Evolutionary conservation across 108 stramenopile species (phyloP).

Genomic region (Bacterosira constricta): DNA sequence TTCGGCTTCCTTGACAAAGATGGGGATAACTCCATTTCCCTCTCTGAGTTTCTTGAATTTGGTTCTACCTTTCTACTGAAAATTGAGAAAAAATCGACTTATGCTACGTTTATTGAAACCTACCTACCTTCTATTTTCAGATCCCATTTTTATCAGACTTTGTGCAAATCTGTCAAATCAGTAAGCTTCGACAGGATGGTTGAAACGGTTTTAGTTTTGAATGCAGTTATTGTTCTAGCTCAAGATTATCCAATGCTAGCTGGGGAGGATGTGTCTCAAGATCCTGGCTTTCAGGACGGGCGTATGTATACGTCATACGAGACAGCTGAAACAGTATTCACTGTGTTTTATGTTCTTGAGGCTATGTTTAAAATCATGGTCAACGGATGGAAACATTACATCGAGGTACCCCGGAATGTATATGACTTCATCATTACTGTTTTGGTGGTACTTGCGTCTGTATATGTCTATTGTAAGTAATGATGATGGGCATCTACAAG

Average conservation of each 20-base stretch:
- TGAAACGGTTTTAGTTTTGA: slow-evolving; percentile 67
- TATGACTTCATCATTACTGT: slow-evolving; percentile 77
- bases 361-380: slow-evolving; percentile 63
- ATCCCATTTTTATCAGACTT: slow-evolving; percentile 37
- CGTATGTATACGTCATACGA: slow-evolving; percentile 70
- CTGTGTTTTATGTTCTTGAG: slow-evolving; percentile 68
- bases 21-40: slow-evolving; percentile 51
- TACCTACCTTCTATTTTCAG: slow-evolving; percentile 52
- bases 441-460: slow-evolving; percentile 53
- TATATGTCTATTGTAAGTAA: slow-evolving; percentile 65
- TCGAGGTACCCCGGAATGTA: slow-evolving; percentile 57
- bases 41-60: slow-evolving; percentile 69
- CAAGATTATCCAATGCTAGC: slow-evolving; percentile 72
- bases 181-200: slow-evolving; percentile 56
- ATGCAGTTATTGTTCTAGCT: slow-evolving; percentile 67
- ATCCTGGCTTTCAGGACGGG: slow-evolving; percentile 28
- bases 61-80: slow-evolving; percentile 64
- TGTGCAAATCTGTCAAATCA: slow-evolving; percentile 48
- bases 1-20: slow-evolving; percentile 63
- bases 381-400: slow-evolving; percentile 68
- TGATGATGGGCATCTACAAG: background rate
- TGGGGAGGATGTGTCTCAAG: slow-evolving; percentile 46
- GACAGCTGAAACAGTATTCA: slow-evolving; percentile 62
- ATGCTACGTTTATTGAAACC: slow-evolving; percentile 53
- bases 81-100: slow-evolving; percentile 50